Evolutionary conservation across 495 filamentous ascomycete species (phyloP).

Genomic region (Aspergillus leporis): DNA sequence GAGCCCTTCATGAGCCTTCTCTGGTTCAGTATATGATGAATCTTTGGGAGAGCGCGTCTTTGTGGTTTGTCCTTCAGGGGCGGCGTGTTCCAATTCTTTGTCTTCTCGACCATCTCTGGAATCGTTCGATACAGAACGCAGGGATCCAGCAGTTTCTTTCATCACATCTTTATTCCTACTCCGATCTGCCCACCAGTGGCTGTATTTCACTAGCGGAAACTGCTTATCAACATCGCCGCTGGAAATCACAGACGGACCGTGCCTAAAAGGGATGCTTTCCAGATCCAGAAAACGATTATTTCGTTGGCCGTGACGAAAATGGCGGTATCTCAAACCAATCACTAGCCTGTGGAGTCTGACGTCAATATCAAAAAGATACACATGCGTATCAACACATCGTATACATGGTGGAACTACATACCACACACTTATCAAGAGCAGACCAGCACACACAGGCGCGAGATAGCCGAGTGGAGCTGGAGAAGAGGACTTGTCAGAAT

Average conservation of each 20-base stretch:
- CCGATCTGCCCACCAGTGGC: conserved; percentile 67
- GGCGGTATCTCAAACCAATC: conserved; percentile 17
- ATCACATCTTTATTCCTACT: conserved; percentile 1
- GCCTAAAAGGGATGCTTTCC: conserved; percentile 14
- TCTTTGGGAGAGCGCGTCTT: not conserved
- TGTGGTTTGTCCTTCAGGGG: not conserved
- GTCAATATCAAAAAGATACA: conserved; percentile 6
- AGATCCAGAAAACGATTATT: conserved; percentile 8
- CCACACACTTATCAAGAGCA: conserved; percentile 7
- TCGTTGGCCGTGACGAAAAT: not conserved
- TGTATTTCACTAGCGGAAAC: conserved; percentile 87
- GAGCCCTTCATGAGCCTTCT: conserved; percentile 3
- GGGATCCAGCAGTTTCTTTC: not conserved
- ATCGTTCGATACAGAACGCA: not conserved
- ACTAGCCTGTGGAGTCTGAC: conserved; percentile 14
- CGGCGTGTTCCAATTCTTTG: not conserved
- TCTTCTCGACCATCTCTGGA: not conserved
- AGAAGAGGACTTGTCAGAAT: conserved; percentile 5
- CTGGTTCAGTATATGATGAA: not conserved
- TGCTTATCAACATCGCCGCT: conserved; percentile 76
- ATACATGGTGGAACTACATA: not conserved
- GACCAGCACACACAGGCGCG: conserved; percentile 6
- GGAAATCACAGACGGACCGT: conserved; percentile 7
- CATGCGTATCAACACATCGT: not conserved
- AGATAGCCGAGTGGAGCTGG: conserved; percentile 11